Percentiles rank a stretch among this genome's conserved stretches.
Conservation (phyloP, 1,139 yeast species). For the Suhomyces wounanorum region DNA sequence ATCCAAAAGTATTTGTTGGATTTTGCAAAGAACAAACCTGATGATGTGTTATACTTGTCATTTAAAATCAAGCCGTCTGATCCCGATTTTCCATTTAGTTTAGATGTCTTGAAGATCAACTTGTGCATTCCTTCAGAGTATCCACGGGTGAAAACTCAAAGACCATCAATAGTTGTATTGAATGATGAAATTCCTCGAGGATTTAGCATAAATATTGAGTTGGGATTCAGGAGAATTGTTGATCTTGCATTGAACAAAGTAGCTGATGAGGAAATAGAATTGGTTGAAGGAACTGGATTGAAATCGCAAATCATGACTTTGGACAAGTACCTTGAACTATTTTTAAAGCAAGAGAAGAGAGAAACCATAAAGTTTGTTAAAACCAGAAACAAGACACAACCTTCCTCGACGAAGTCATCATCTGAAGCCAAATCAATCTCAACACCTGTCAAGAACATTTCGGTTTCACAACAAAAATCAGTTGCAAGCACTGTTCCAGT, state of each 20-base stretch:
- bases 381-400: slow-evolving; percentile 12
- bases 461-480: neutral
- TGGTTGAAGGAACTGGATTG: slow-evolving; percentile 52
- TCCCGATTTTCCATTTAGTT: slow-evolving; percentile 73
- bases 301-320: slow-evolving; percentile 56
- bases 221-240: slow-evolving; percentile 59
- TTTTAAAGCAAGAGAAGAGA: slow-evolving; percentile 59
- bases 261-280: slow-evolving; percentile 29
- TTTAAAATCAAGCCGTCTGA: slow-evolving; percentile 57
- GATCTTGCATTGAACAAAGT: slow-evolving; percentile 30
- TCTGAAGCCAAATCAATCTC: neutral
- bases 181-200: slow-evolving; percentile 77
- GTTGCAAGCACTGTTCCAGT: neutral
- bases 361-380: slow-evolving; percentile 51
- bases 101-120: slow-evolving; percentile 51
- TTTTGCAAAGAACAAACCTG: slow-evolving; percentile 17
- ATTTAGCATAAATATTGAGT: slow-evolving; percentile 63
- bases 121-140: slow-evolving; percentile 57
- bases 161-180: slow-evolving; percentile 53
- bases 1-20: slow-evolving; percentile 18
- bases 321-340: slow-evolving; percentile 58
- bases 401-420: neutral
- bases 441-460: neutral
- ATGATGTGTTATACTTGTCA: slow-evolving; percentile 31
- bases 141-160: slow-evolving; percentile 40